Evolutionary conservation across 805 yeast genomes (phyloP), one percentile per base, ranked within the genome.

Genomic region (Debaryomyces hansenii): DNA sequence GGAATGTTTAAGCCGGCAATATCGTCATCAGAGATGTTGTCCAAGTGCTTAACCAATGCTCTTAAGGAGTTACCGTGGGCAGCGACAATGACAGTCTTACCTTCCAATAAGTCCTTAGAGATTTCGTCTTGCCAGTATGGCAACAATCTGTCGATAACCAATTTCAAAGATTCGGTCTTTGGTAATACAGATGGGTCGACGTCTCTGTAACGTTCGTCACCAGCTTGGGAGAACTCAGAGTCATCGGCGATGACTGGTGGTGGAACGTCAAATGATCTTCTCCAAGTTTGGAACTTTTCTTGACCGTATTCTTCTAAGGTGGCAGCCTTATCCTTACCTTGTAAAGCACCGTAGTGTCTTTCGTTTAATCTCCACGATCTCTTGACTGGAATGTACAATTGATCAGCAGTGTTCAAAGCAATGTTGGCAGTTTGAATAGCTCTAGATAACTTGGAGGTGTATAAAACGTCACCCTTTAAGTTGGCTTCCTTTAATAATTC

Each of bases 31-130:
- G 96, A 85, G 70, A 92, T 89, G 66, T 82, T 80, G 78, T 92
- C 97, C 77, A 91, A 85, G 80, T 90, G 90, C 83, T 92, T 91
- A 64, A 92, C 97, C 58, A 91, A 78, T 58, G 90, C 97, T 82
- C 98, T 88, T 72, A 91, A 82, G 43, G 98, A 92, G 89, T 92
- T 92, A 77, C 98, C 98, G 80, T 91, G 98, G 57, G 98, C 98
- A 63, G 96, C 92, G 67, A 91, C 72, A 70, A 91, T 73, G 48
- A 92, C 98, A 52, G 95, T 87, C 83, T 92, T 91, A 64, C 90
- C 96, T 28, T 67, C 83, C 66, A 87, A 76, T 65, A 91, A 79
- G 73, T 89, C 94, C 67, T 79, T 79, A 68, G 96, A 82, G 63
- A 91, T 89, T 66, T 82, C 86, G 67, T 88, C 95, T 75, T 90